Conservation (phyloP, 495 filamentous ascomycete genomes). For the Choiromyces venosus region DNA sequence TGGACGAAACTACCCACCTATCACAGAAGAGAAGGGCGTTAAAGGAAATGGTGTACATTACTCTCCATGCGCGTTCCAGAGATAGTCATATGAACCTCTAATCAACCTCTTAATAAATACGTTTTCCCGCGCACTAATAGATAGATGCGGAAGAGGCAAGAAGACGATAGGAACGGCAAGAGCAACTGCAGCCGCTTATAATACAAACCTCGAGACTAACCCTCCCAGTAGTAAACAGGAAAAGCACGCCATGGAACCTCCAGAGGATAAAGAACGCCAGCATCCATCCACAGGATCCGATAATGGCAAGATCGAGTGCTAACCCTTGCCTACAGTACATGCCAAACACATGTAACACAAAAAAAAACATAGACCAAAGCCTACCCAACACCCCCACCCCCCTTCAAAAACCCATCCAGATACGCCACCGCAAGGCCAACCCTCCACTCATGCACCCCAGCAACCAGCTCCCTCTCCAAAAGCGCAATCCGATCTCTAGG, state of each 20-base stretch:
- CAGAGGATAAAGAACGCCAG: neutral
- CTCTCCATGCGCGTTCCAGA: neutral
- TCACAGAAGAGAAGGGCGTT: too few species aligned
- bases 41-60: neutral
- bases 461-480: neutral
- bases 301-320: neutral
- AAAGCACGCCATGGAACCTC: neutral
- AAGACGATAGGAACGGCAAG: neutral
- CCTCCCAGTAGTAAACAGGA: too few species aligned
- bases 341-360: too few species aligned
- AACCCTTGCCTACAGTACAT: too few species aligned
- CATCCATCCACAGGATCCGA: too few species aligned
- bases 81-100: neutral
- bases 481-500: neutral
- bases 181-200: neutral
- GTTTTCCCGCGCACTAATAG: neutral
- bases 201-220: neutral
- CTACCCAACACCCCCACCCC: neutral
- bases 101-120: neutral
- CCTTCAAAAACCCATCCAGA: neutral
- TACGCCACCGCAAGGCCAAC: conserved; percentile 1
- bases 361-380: neutral
- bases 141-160: neutral
- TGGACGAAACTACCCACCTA: too few species aligned
- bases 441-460: neutral